Evolutionary conservation across 495 filamentous ascomycete genomes (phyloP).

Genomic region (Tetracladium marchalianum): DNA sequence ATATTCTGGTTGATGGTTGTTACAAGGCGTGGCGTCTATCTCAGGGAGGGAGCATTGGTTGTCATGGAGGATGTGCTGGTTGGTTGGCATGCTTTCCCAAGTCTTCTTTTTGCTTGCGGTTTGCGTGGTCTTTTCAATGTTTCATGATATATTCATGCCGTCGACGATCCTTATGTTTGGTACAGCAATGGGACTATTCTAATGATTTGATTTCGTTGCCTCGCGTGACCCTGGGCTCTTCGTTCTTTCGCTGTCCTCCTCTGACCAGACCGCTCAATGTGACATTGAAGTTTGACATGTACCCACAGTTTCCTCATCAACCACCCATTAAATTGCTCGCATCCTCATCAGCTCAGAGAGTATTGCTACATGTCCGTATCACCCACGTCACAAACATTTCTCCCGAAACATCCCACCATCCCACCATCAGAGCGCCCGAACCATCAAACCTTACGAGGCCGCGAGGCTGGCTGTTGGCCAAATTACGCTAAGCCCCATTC

Average conservation of each 20-base stretch:
- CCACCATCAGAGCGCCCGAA: not conserved
- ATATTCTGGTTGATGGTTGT: slow-evolving; percentile 16
- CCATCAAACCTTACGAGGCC: not conserved
- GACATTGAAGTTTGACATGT: not conserved
- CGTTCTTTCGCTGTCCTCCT: not conserved
- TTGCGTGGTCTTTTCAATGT: slow-evolving; percentile 21
- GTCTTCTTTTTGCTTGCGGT: slow-evolving; percentile 22
- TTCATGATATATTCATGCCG: slow-evolving; percentile 25
- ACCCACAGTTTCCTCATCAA: not conserved
- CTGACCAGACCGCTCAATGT: not conserved
- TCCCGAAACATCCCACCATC: not conserved
- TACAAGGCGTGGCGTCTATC: slow-evolving; percentile 24
- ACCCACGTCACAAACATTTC: too few species aligned
- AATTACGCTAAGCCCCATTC: not conserved
- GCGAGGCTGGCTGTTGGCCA: not conserved
- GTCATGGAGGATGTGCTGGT: slow-evolving; percentile 20
- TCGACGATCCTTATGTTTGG: slow-evolving; percentile 15
- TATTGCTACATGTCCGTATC: too few species aligned
- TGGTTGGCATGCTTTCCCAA: slow-evolving; percentile 26
- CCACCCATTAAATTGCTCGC: not conserved
- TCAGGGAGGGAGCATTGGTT: slow-evolving; percentile 20
- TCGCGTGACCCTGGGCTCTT: not conserved
- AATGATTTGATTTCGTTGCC: slow-evolving; percentile 2
- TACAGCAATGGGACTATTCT: slow-evolving; percentile 13
- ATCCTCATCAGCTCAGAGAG: too few species aligned